A percentile compares a stretch with the other conserved stretches of the same genome.
These are phyloP conservation scores for Emergomyces orientalis DNA, from an alignment of 2,329 filamentous ascomycete genomes.

Conservation along the genomic window DNA sequence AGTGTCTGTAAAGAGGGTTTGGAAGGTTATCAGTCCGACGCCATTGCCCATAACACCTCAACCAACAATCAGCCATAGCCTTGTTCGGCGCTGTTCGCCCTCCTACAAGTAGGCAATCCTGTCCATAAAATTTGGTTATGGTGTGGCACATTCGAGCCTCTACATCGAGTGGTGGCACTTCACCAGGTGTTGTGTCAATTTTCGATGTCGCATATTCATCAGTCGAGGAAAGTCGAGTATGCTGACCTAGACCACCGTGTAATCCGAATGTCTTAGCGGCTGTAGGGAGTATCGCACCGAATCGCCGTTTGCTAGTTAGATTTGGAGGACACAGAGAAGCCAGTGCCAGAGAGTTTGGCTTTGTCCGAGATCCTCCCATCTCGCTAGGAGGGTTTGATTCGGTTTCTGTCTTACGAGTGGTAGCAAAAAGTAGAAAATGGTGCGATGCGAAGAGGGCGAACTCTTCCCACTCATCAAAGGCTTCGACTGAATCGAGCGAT, in stretches of 20 bases:
- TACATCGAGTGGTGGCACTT: constrained; percentile 33
- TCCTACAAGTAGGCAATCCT: constrained; percentile 58
- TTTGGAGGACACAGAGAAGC: constrained; percentile 24
- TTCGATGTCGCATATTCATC: constrained; percentile 39
- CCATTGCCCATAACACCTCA: constrained; percentile 57
- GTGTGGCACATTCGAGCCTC: constrained; percentile 61
- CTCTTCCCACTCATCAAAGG: constrained; percentile 95
- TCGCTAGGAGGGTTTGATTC: constrained; percentile 11
- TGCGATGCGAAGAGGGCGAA: constrained; percentile 77
- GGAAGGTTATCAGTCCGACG: constrained; percentile 56
- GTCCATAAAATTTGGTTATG: constrained; percentile 53
- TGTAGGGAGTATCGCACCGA: constrained; percentile 47
- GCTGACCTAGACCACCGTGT: constrained; percentile 36
- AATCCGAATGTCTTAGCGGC: constrained; percentile 26
- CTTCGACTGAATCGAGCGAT: constrained; percentile 60
- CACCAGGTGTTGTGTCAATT: constrained; percentile 39
- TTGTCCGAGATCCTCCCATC: constrained; percentile 2
- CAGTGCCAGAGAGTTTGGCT: constrained; percentile 13
- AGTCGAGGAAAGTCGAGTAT: constrained; percentile 41
- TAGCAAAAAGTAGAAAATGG: constrained; percentile 68
- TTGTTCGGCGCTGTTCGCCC: constrained; percentile 68
- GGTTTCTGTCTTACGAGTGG: constrained; percentile 22
- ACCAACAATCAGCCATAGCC: constrained; percentile 65
- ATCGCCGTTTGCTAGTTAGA: constrained; percentile 46
- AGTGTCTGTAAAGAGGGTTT: constrained; percentile 65